Evolutionary conservation across 163 green algal genomes (phyloP), one percentile per base, ranked within the genome.

Genomic region (Chloroidium sp.): DNA sequence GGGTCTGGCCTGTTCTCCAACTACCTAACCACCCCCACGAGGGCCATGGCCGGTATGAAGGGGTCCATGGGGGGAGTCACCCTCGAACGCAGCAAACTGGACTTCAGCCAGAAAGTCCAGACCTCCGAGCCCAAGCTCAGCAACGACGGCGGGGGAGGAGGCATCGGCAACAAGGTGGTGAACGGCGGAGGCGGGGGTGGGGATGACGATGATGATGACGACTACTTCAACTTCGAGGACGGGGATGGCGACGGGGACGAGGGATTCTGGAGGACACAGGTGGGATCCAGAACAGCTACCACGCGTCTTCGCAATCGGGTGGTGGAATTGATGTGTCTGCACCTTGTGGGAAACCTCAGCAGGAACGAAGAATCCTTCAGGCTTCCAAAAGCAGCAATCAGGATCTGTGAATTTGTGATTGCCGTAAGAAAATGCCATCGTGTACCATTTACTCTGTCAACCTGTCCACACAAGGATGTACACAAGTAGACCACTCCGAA

Each of bases 101-200:
- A 90, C 86, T 76, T 84, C 36, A 79, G 82, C 10, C 76, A 85
- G 60, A 8, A 87, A 80, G n/a, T 79, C 0, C 75, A 84, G 64
- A 85, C 76, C 1, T 62, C 79, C 4, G 81, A 90, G 58, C 91
- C 92, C 14, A 96, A 95, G 85, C 84, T 97, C 4, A 94, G 97
- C 79, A 88, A 98, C 76, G 88, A 86, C 74, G 92, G 92, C 61
- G 92, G 90, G 78, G 95, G 93, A 78, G 94, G 95, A 60, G 87
- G 88, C 80, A 94, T 91, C 75, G 95, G 95, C 75, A 97, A 97
- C 80, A 90, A 89, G 80, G 95, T 95, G 79, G 90, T 93, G 82
- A 97, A 98, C 84, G 95, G 95, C 80, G 94, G 91, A 77, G 93
- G 92, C 79, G 95, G 94, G 10, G 94, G 92, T 69, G 95, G 89